A percentile compares a stretch with the other conserved stretches of the same genome.
phyloP scores from a whole-genome alignment of 2,329 filamentous ascomycete genomes.

The Emericellopsis atlantica region DNA sequence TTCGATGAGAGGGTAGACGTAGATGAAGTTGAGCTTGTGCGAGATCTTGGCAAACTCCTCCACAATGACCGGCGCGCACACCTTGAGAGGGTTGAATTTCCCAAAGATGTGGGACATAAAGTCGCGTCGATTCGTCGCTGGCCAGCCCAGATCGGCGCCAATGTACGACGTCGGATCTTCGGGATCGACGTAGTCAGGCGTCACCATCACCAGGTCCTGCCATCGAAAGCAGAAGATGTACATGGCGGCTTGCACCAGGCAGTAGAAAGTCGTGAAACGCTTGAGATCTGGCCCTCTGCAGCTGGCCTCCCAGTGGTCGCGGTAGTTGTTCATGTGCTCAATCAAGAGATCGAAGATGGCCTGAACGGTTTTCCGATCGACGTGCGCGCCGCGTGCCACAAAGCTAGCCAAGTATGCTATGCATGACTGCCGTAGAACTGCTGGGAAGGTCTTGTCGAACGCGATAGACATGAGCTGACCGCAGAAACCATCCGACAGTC shows the following conservation, averaged over 20 bases:
- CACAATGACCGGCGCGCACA: slow-evolving; percentile 84
- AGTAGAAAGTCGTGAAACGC: slow-evolving; percentile 76
- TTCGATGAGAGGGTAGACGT: slow-evolving; percentile 78
- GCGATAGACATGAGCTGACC: slow-evolving; percentile 48
- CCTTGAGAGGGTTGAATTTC: slow-evolving; percentile 85
- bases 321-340: slow-evolving; percentile 62
- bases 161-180: slow-evolving; percentile 49
- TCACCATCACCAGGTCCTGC: slow-evolving; percentile 68
- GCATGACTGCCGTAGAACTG: slow-evolving; percentile 68
- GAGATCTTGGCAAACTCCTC: slow-evolving; percentile 83
- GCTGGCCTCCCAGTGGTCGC: slow-evolving; percentile 55
- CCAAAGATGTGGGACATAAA: slow-evolving; percentile 72
- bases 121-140: slow-evolving; percentile 58
- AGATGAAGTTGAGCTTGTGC: slow-evolving; percentile 76
- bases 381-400: slow-evolving; percentile 76
- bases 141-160: slow-evolving; percentile 67
- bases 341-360: slow-evolving; percentile 72
- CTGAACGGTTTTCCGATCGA: slow-evolving; percentile 64
- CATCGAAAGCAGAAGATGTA: slow-evolving; percentile 98
- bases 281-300: slow-evolving; percentile 79
- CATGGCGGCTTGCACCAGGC: slow-evolving; percentile 74
- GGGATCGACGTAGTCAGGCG: slow-evolving; percentile 45
- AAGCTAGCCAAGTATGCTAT: slow-evolving; percentile 92
- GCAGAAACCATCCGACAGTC: slow-evolving; percentile 71
- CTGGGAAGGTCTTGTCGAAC: slow-evolving; percentile 50